A percentile compares a stretch with the other conserved stretches of the same genome.
phyloP scores from a whole-genome alignment of 2,329 filamentous ascomycete genomes.

The Sordariomycetes sp. region DNA sequence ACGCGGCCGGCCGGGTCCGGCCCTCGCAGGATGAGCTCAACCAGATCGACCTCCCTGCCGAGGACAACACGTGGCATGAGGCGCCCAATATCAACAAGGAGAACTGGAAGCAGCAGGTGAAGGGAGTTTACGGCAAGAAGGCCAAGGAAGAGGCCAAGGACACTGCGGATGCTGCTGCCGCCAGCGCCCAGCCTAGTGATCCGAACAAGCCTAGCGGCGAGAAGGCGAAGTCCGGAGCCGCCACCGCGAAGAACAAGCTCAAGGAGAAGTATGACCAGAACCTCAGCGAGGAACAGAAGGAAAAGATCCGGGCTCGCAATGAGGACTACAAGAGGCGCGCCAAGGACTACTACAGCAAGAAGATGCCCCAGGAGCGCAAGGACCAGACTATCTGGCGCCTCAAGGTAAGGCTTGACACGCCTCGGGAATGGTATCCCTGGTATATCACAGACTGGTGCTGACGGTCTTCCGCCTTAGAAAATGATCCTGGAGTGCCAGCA shows the following conservation, averaged over 20 bases:
- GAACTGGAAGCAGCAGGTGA: slow-evolving; percentile 57
- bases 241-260: slow-evolving; percentile 28
- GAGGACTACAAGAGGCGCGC: slow-evolving; percentile 37
- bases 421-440: neutral
- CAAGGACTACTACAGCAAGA: slow-evolving; percentile 69
- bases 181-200: slow-evolving; percentile 24
- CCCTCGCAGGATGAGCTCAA: slow-evolving; percentile 67
- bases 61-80: slow-evolving; percentile 92
- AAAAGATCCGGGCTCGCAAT: slow-evolving; percentile 31
- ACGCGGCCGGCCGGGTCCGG: slow-evolving; percentile 63
- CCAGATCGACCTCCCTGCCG: slow-evolving; percentile 73
- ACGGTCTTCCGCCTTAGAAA: slow-evolving; percentile 47
- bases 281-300: slow-evolving; percentile 52
- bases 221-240: slow-evolving; percentile 36
- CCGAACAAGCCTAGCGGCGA: slow-evolving; percentile 26
- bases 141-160: slow-evolving; percentile 49
- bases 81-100: slow-evolving; percentile 64
- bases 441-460: slow-evolving; percentile 5
- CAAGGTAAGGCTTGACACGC: slow-evolving; percentile 31
- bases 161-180: slow-evolving; percentile 43
- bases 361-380: slow-evolving; percentile 85
- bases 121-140: slow-evolving; percentile 46
- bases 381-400: slow-evolving; percentile 86
- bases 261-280: slow-evolving; percentile 51
- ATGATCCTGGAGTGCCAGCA: slow-evolving; percentile 96